These are phyloP conservation scores for Eurotiales sp. DNA, from an alignment of 2,329 filamentous ascomycete species.

Conservation along the genomic window DNA sequence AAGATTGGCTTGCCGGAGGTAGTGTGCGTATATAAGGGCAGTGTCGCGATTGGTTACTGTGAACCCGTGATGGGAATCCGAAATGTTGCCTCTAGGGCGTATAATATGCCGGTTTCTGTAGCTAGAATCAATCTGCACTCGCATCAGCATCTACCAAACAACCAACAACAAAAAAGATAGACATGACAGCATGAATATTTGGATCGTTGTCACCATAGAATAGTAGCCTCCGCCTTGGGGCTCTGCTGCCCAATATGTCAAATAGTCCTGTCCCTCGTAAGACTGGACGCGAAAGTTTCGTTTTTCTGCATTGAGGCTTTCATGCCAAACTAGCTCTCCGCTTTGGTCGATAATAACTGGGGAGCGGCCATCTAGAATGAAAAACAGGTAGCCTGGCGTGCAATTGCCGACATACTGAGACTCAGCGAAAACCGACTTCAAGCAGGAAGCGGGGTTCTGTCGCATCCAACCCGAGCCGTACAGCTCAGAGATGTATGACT, in stretches of 20 bases:
- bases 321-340: slow-evolving; percentile 8
- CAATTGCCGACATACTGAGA: not conserved
- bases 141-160: slow-evolving; percentile 7
- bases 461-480: not conserved
- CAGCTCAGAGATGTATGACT: not conserved
- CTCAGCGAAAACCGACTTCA: not conserved
- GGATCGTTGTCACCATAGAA: slow-evolving; percentile 5
- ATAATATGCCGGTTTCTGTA: slow-evolving; percentile 8
- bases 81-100: slow-evolving; percentile 7
- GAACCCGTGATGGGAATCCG: slow-evolving; percentile 44
- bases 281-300: slow-evolving; percentile 12
- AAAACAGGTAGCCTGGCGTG: slow-evolving; percentile 5
- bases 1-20: slow-evolving; percentile 37
- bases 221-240: slow-evolving; percentile 1
- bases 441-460: not conserved
- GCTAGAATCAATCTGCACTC: slow-evolving; percentile 9
- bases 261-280: slow-evolving; percentile 10
- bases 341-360: slow-evolving; percentile 1
- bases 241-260: slow-evolving; percentile 13
- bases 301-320: not conserved
- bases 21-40: slow-evolving; percentile 41
- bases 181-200: not conserved
- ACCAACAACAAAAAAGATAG: not conserved
- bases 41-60: slow-evolving; percentile 41
- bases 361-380: slow-evolving; percentile 1